Conservation (phyloP, 768 basidiomycete species). For the Pulveroboletus sp. region DNA sequence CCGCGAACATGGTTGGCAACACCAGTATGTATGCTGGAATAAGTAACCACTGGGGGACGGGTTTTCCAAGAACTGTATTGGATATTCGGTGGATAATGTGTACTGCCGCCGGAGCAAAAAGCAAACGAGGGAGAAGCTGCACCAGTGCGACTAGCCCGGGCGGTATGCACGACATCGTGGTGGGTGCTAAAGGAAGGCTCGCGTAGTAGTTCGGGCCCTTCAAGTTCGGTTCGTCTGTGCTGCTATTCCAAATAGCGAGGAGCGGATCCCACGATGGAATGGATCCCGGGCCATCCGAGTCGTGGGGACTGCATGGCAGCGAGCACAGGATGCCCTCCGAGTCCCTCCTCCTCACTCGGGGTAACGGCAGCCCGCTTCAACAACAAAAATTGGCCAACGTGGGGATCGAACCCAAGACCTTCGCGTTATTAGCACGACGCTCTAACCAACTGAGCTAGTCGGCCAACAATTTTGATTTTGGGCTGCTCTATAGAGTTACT, state of each 20-base stretch:
- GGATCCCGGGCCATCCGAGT: no score
- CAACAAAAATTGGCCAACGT: slow-evolving; percentile 56
- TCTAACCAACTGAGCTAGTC: slow-evolving; percentile 35
- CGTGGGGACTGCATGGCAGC: no score
- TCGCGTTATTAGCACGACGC: slow-evolving; percentile 35
- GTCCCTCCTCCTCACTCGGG: no score
- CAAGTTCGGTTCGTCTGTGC: no score
- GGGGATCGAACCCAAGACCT: slow-evolving; percentile 78
- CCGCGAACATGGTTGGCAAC: slow-evolving; percentile 21
- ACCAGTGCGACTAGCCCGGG: slow-evolving; percentile 34
- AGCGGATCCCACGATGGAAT: no score
- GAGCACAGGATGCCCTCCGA: no score
- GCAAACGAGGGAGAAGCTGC: slow-evolving; percentile 27
- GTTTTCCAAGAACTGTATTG: not conserved
- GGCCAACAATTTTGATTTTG: slow-evolving; percentile 17
- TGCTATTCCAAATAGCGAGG: no score
- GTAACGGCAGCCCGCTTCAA: no score
- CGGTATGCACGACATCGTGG: no score
- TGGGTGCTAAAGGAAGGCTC: no score
- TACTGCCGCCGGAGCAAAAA: slow-evolving; percentile 15
- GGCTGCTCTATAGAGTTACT: no score
- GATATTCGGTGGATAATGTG: slow-evolving; percentile 12
- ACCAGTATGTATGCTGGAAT: slow-evolving; percentile 21
- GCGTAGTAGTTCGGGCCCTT: no score
- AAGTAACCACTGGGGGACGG: slow-evolving; percentile 13